Evolutionary conservation across 805 yeast genomes (phyloP), one percentile per base, ranked within the genome.

Genomic region (Crinitomyces ghanaensis): DNA sequence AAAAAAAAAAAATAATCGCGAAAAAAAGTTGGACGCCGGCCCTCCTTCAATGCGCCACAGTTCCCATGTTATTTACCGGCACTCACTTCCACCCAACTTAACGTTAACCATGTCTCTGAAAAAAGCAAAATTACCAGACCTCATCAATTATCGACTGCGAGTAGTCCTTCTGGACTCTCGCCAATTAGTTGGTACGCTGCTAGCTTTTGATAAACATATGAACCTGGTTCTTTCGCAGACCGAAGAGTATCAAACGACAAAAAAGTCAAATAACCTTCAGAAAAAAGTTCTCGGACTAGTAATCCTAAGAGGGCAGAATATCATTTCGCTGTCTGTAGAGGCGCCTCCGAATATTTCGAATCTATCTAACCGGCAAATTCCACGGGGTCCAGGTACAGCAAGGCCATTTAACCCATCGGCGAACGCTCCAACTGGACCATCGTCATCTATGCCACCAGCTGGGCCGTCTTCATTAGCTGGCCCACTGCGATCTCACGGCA

Each of bases 191-290:
- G 98, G 98, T 2, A 76, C 74, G 41, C 65, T 88, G 34, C 57
- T 86, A 41, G 85, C 97, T 5, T 88, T 83, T 54, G 98, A 91
- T 55, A 13, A 47, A 50, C 80, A 78, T 52, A 76, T 86, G 77
- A 88, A 88, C 54, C 52, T 88, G 12, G 94, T 91, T 9, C 60
- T 88, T 20, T 68, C 80, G 8, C 91, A 86, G 42, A 72, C 91
- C 26, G 85, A 82, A 48, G 98, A 88, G 52, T 74, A 74, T 48
- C 66, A 96, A 43, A 57, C 76, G 7, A 74, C 93, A 4, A 76
- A 74, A 45, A 74, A 74, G 40, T 67, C 81, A 6, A 45, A 59
- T 52, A 41, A 21, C 18, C 80, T 77, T 39, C 86, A 79, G 41
- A 82, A 76, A 48, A 64, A 97, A 37, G 60, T 73, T 4, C 58